A percentile compares a stretch with the other conserved stretches of the same genome.
phyloP scores from a whole-genome alignment of 148 eudicot genomes.

The Vaccinium darrowii region DNA sequence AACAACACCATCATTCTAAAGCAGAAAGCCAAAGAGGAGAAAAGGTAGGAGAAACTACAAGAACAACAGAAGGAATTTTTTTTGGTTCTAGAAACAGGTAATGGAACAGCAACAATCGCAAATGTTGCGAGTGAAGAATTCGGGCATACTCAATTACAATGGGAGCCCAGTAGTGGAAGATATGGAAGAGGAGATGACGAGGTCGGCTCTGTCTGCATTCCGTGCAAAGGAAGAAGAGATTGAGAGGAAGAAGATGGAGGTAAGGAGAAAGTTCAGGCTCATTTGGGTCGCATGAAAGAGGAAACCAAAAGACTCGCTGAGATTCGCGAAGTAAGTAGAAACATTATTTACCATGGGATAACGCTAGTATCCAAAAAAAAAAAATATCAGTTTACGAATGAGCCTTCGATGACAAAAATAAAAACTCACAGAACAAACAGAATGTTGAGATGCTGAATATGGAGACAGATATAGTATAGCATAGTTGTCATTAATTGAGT shows the following conservation, averaged over 20 bases:
- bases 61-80: neutral
- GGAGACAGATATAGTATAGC: too few species aligned
- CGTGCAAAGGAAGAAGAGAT: constrained; percentile 92
- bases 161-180: constrained; percentile 50
- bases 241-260: constrained; percentile 72
- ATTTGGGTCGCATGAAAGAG: constrained; percentile 75
- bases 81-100: constrained; percentile 29
- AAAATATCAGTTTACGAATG: too few species aligned
- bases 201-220: constrained; percentile 58
- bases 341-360: neutral
- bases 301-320: constrained; percentile 86
- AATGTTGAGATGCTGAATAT: neutral
- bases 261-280: constrained; percentile 63
- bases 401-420: neutral
- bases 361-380: neutral
- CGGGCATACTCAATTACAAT: constrained; percentile 42
- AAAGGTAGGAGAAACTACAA: neutral
- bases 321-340: constrained; percentile 68
- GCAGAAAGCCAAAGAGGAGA: constrained; percentile 25
- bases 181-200: constrained; percentile 68
- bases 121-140: constrained; percentile 42
- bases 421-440: too few species aligned
- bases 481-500: neutral
- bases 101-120: constrained; percentile 47
- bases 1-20: constrained; percentile 26